These are phyloP conservation scores for Phytophthora cactorum DNA, from an alignment of 352 stramenopile species.

Conservation along the genomic window DNA sequence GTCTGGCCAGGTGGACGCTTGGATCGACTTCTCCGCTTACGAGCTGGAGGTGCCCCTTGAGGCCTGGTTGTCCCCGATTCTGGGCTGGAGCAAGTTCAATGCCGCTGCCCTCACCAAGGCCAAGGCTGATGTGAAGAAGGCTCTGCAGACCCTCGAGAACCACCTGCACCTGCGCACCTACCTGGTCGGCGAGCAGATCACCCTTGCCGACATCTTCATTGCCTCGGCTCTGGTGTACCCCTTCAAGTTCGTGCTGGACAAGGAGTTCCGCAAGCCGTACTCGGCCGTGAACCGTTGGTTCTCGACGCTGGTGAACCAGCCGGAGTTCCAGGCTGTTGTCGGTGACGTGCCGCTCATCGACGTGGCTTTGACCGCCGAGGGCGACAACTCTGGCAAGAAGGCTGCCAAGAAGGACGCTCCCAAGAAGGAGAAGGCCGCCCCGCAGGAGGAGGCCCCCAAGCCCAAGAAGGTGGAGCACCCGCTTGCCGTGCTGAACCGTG, in stretches of 20 bases:
- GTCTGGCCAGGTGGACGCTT: constrained; percentile 91
- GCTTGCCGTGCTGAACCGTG: constrained; percentile 42
- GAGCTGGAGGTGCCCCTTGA: constrained; percentile 93
- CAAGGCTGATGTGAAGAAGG: constrained; percentile 87
- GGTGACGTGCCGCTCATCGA: constrained; percentile 75
- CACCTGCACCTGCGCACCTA: constrained; percentile 77
- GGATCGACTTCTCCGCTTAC: constrained; percentile 93
- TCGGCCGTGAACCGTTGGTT: constrained; percentile 93
- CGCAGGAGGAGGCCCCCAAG: constrained; percentile 54
- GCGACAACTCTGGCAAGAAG: constrained; percentile 51
- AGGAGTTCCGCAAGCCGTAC: constrained; percentile 89
- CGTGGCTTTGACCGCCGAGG: constrained; percentile 53
- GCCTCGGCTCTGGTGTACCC: constrained; percentile 91
- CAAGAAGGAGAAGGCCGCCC: constrained; percentile 55
- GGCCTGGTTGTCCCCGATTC: constrained; percentile 90
- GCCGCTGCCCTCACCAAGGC: constrained; percentile 79
- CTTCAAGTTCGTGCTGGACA: constrained; percentile 94
- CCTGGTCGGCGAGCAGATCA: constrained; percentile 93
- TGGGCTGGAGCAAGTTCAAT: constrained; percentile 88
- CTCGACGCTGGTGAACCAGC: constrained; percentile 92
- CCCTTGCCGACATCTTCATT: constrained; percentile 93
- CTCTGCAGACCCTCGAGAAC: constrained; percentile 16
- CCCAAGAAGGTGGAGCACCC: constrained; percentile 85
- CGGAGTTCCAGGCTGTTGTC: constrained; percentile 92
- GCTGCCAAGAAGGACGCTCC: constrained; percentile 36